Base-by-base conservation (phyloP, 352 stramenopile genomes). In the Phytophthora citrophthora region DNA sequence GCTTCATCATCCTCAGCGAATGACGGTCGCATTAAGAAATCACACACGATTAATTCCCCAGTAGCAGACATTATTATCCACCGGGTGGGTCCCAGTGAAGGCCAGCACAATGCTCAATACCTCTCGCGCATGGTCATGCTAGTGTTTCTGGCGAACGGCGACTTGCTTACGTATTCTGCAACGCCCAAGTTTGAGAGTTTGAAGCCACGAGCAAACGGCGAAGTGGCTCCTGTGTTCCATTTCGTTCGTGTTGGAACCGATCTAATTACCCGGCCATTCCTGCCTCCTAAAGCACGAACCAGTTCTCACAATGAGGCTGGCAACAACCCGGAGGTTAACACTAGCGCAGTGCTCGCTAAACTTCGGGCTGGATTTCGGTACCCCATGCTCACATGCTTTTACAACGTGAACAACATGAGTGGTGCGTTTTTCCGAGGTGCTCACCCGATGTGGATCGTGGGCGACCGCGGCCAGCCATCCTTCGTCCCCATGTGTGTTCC, bases 391-490 rank as follows among this genome's bases (percentile, higher is more conserved):
- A 93, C 86, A 0, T 70, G 72, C 15, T 96, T 94, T 41, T 45
- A 85, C 51, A 93, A 94, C 38, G 87, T 96, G 27, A 93, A 91
- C 65, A 90, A 83, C 50, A 92, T 91, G 74, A 94, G 86, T 38
- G 88, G 88, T 4, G 75, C 78, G 7, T 96, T 96, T 68, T 96
- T 96, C 68, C 84, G 88, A 44, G 88, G 88, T 4, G 82, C 84
- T 0, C 85, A 93, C 48, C 88, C 88, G 0, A 93, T 94, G 81
- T 96, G 88, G 88, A 76, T 96, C 18, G 32, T 93, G 18, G 76
- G 79, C n/a, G 77, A 91, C 45, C 83, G 86, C 11, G 88, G 88
- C 3, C 60, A 78, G 1, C 81, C 85, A 4, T 76, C 74, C 15
- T 86, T 95, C 16, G 74, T 92, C 11, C 88, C 86, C 0, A 94